Evolutionary conservation across 1,284 basidiomycete genomes (phyloP), one percentile per base, ranked within the genome.

Genomic region (Boletellus sp.): DNA sequence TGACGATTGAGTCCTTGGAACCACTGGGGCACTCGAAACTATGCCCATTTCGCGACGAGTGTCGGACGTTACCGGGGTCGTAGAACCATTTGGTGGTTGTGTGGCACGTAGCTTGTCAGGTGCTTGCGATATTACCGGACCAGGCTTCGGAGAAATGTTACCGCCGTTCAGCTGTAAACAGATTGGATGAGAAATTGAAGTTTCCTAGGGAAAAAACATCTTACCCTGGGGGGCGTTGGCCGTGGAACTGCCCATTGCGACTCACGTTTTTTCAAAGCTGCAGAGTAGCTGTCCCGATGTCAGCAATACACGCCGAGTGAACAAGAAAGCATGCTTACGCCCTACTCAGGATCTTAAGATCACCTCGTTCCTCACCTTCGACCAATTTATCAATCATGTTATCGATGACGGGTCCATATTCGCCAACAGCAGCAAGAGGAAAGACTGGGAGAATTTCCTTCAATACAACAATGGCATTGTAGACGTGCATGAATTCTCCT

Each of bases 401-500:
- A 53, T 85, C 77, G 38, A 97, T 73, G 17, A 68, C 71, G 8
- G 73, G 63, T 11, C 87, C 87, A 26, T 73, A 69, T 43, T 74
- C 73, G 33, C 66, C 62, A 32, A 86, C 77, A 16, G 79, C 69
- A 36, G 82, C 78, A 25, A 89, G 61, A 14, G 94, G 94, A 69
- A 94, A 95, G 39, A 87, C 84, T 2, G 89, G 85, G 36, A 94
- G 76, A 26, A 97, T 80, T 63, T 94, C 90, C 57, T 93, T 91
- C 48, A 94, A 74, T 20, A 96, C 84, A 36, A 94, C 80, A 61
- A 96, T 87, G 10, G 90, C 80, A 61, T 97, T 97, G 67, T 94
- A 93, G 47, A 95, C 87, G 59, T 92, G 91, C 87, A 95, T 94
- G 65, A 93, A 96, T 59, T 94, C 92, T 55, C 84, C 84, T 2